Evolutionary conservation across 202 grass and related monocot genomes (phyloP).

Genomic region (Panicum hallii): DNA sequence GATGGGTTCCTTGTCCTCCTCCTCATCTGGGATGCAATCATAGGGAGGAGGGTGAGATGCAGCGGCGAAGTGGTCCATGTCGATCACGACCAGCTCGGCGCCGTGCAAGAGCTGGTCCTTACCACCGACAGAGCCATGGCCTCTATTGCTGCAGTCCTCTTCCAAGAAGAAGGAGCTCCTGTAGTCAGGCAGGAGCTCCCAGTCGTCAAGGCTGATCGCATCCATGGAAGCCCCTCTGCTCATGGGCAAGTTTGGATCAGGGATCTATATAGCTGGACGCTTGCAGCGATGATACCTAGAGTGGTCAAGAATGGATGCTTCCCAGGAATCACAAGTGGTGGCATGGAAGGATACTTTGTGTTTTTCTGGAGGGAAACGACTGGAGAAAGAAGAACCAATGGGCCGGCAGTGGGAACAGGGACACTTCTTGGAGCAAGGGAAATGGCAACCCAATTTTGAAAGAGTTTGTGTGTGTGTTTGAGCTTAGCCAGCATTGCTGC

Average conservation of each 20-base stretch:
- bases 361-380: slow-evolving; percentile 41
- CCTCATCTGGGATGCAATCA: slow-evolving; percentile 37
- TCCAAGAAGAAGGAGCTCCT: slow-evolving; percentile 48
- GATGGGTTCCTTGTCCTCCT: slow-evolving; percentile 1
- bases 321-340: slow-evolving; percentile 27
- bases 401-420: slow-evolving; percentile 14
- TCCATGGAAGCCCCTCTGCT: slow-evolving; percentile 53
- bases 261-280: slow-evolving; percentile 42
- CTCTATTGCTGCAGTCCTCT: slow-evolving; percentile 30
- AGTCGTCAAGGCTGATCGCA: slow-evolving; percentile 62
- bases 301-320: slow-evolving; percentile 45
- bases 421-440: slow-evolving; percentile 19
- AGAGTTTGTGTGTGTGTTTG: slow-evolving; percentile 25
- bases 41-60: slow-evolving; percentile 40
- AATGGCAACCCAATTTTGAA: slow-evolving; percentile 32
- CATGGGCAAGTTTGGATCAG: slow-evolving; percentile 9
- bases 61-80: slow-evolving; percentile 67
- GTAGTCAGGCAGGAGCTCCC: slow-evolving; percentile 73
- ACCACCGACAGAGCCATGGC: slow-evolving; percentile 37
- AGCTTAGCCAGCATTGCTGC: slow-evolving; percentile 27
- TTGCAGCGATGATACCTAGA: slow-evolving; percentile 35
- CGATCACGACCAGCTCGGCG: slow-evolving; percentile 43
- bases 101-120: slow-evolving; percentile 53
- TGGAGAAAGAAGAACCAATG: not conserved
- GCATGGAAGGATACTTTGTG: slow-evolving; percentile 44